Conservation (phyloP, 345 rosid species). For the Citrus reticulata region DNA sequence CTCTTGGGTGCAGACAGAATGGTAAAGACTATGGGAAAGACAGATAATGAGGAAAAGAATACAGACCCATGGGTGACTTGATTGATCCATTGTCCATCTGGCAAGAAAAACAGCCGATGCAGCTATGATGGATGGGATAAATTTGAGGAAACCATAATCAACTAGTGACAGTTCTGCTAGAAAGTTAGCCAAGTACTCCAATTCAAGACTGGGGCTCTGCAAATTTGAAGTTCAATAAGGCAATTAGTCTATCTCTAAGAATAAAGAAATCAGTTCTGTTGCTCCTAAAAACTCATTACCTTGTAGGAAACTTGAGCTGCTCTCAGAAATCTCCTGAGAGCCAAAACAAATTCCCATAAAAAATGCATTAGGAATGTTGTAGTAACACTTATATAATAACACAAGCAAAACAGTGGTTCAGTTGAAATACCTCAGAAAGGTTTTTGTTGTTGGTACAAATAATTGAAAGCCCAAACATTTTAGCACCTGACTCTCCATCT, state of each 20-base stretch:
- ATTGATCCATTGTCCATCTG: conserved; percentile 84
- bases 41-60: conserved; percentile 14
- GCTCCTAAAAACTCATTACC: conserved; percentile 33
- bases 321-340: conserved; percentile 77
- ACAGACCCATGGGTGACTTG: conserved; percentile 84
- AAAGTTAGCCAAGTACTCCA: conserved; percentile 76
- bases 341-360: conserved; percentile 15
- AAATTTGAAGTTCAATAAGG: conserved; percentile 13
- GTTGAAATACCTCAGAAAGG: conserved; percentile 71
- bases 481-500: conserved; percentile 69
- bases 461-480: conserved; percentile 69
- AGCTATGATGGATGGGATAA: conserved; percentile 76
- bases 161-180: conserved; percentile 73
- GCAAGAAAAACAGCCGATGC: conserved; percentile 94
- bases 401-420: not conserved
- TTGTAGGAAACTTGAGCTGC: conserved; percentile 75
- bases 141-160: conserved; percentile 58
- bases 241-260: conserved; percentile 19
- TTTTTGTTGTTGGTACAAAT: conserved; percentile 67
- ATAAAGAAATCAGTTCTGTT: not conserved
- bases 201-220: conserved; percentile 72
- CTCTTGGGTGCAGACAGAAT: conserved; percentile 2
- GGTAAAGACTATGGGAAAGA: not conserved
- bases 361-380: conserved; percentile 8
- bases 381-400: not conserved